Conservation (phyloP, 139 green algal species). For the Dunaliella sp. region DNA sequence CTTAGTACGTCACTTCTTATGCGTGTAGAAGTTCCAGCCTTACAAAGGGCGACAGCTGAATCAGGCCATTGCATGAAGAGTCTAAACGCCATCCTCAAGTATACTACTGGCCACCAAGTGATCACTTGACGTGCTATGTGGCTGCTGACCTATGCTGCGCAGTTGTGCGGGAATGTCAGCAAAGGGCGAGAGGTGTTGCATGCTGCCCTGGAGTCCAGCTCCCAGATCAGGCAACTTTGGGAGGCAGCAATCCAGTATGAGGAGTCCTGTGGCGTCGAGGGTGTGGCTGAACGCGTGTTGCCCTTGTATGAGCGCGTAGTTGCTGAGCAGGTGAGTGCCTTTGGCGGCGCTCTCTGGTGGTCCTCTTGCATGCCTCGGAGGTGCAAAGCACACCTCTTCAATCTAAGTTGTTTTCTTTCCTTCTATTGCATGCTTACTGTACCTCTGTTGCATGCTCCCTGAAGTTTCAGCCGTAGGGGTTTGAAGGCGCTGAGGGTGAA, state of each 20-base stretch:
- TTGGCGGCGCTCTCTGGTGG: too few relatives aligned
- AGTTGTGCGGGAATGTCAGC: constrained; percentile 21
- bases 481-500: too few relatives aligned
- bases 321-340: background rate
- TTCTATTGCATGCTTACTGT: too few relatives aligned
- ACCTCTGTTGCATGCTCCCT: too few relatives aligned
- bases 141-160: background rate
- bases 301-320: constrained; percentile 44
- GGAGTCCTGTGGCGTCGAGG: constrained; percentile 35
- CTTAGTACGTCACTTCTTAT: background rate
- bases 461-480: too few relatives aligned
- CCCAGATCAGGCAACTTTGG: constrained; percentile 51
- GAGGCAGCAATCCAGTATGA: constrained; percentile 70
- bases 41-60: background rate
- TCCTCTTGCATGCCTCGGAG: too few relatives aligned
- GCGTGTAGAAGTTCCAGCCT: background rate
- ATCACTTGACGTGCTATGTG: too few relatives aligned
- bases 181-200: constrained; percentile 50
- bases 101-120: too few relatives aligned
- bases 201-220: constrained; percentile 36
- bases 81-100: too few relatives aligned
- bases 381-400: too few relatives aligned
- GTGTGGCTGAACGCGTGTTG: constrained; percentile 40
- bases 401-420: too few relatives aligned
- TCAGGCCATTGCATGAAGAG: too few relatives aligned